Base-by-base conservation (phyloP, 192 early-diverging fungal genomes). In the Kappamyces sp. region DNA sequence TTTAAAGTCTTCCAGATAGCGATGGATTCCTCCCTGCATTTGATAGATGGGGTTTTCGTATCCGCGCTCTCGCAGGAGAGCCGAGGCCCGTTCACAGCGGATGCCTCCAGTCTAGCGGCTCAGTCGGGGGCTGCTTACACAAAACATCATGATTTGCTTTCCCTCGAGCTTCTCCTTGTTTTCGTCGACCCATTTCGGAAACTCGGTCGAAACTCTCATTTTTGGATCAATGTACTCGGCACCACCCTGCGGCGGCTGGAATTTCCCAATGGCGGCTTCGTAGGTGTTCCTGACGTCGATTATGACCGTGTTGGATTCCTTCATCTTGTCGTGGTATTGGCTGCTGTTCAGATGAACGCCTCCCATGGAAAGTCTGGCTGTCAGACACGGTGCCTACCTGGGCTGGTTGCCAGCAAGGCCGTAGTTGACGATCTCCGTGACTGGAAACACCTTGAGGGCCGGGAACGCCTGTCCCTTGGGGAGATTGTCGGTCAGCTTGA, bases 11-110 rank as follows among this genome's bases (percentile, higher is more conserved):
- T 88, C 80, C 5, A 88, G 58, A 46, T 88, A 88, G 47, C 81
- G 79, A 44, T 88, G 86, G 36, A 88, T 86, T 3, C 71, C 71
- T 13, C 86, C 86, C 3, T 88, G 66, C 83, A 85, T 88, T 47
- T 72, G 55, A 35, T 57, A 57, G 8, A 78, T 70, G 8, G 49
- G 47, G 13, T 59, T 53, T 2, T 34, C 46, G 10, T 62, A 55
- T 40, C 54, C 66, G 36, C 61, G 40, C 9, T 65, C 68, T 31
- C 37, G 52, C 4, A 87, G 47, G 49, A 79, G 85, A 10, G 75
- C 71, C 1, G 82, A 73, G 2, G 83, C 83, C 52, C 86, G 84
- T 52, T 86, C 86, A 55, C 67, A 63, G 2, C 62, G 52, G 6
- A 78, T 68, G 40, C 73, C 77, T 49, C 86, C 86, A 36, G 86